Evolutionary conservation across 768 basidiomycete species (phyloP).

Genomic region (Coprinopsis strossmayeri): DNA sequence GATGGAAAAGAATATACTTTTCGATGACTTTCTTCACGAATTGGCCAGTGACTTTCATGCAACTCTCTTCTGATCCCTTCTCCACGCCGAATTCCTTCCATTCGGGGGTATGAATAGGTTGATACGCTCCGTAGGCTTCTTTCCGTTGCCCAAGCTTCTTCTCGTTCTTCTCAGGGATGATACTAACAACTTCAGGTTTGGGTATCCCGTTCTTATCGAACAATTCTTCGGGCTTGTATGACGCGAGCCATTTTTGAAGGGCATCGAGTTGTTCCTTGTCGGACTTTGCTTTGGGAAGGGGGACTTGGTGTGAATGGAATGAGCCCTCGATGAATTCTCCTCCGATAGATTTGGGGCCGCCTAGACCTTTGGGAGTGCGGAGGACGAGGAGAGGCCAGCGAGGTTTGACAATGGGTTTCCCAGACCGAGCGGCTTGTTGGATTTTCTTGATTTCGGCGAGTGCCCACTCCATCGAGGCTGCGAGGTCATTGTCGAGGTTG

Average conservation of each 20-base stretch:
- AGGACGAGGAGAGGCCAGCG: slow-evolving; percentile 86
- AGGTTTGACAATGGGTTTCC: slow-evolving; percentile 79
- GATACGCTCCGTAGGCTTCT: slow-evolving; percentile 59
- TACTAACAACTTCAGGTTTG: slow-evolving; percentile 44
- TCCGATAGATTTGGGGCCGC: slow-evolving; percentile 58
- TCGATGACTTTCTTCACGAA: too few relatives aligned
- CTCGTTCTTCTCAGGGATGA: slow-evolving; percentile 48
- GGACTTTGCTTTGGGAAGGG: slow-evolving; percentile 66
- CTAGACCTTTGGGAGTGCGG: slow-evolving; percentile 80
- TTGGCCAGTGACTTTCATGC: slow-evolving; percentile 65
- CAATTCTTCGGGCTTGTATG: slow-evolving; percentile 64
- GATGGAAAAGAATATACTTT: too few relatives aligned
- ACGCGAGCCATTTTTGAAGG: slow-evolving; percentile 67
- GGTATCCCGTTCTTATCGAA: slow-evolving; percentile 53
- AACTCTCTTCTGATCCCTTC: slow-evolving; percentile 58
- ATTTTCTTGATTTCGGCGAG: slow-evolving; percentile 67
- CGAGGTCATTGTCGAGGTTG: slow-evolving; percentile 72
- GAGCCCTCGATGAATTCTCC: slow-evolving; percentile 77
- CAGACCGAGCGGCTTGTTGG: slow-evolving; percentile 70
- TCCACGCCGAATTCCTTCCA: slow-evolving; percentile 53
- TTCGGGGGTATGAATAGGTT: slow-evolving; percentile 54
- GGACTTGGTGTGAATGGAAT: slow-evolving; percentile 86
- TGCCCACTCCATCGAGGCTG: slow-evolving; percentile 80
- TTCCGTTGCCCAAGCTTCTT: slow-evolving; percentile 66
- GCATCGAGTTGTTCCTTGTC: slow-evolving; percentile 53